These are phyloP conservation scores for Penicillium sp. DNA, from an alignment of 2,329 filamentous ascomycete genomes.

Conservation along the genomic window DNA sequence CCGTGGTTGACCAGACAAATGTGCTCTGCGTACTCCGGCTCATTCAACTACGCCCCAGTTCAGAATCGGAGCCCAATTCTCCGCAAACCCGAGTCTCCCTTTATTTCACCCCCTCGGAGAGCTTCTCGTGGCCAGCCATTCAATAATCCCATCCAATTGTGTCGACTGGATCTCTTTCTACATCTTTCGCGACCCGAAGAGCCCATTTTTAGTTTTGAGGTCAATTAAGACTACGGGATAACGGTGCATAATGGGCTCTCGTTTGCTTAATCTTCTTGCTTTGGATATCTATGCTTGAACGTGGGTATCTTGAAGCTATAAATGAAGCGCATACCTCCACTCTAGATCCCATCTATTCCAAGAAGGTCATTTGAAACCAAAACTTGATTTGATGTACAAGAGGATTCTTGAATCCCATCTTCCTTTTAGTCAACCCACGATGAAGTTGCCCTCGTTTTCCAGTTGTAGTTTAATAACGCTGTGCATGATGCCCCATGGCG, in stretches of 20 bases:
- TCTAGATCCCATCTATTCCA: not conserved
- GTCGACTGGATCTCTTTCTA: not conserved
- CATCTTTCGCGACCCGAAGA: not conserved
- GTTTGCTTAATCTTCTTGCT: not conserved
- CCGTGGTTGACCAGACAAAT: constrained; percentile 16
- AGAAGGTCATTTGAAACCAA: not conserved
- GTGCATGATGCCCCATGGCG: not conserved
- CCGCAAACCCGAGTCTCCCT: not conserved
- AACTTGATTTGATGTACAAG: constrained; percentile 7
- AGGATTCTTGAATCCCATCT: constrained; percentile 2
- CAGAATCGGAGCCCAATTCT: not conserved
- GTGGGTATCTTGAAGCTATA: not conserved
- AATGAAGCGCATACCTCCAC: not conserved
- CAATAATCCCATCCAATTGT: not conserved
- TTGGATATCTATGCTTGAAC: not conserved
- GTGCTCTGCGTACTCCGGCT: not conserved
- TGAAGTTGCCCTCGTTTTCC: not conserved
- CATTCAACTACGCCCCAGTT: not conserved
- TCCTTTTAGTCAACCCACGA: not conserved
- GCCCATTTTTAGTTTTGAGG: not conserved
- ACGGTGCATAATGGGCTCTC: not conserved
- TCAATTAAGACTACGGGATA: not conserved
- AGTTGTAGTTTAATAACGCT: not conserved
- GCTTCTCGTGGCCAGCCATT: not conserved
- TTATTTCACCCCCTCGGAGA: not conserved